Evolutionary conservation across 352 stramenopile species (phyloP).

Genomic region (Phytophthora cactorum): DNA sequence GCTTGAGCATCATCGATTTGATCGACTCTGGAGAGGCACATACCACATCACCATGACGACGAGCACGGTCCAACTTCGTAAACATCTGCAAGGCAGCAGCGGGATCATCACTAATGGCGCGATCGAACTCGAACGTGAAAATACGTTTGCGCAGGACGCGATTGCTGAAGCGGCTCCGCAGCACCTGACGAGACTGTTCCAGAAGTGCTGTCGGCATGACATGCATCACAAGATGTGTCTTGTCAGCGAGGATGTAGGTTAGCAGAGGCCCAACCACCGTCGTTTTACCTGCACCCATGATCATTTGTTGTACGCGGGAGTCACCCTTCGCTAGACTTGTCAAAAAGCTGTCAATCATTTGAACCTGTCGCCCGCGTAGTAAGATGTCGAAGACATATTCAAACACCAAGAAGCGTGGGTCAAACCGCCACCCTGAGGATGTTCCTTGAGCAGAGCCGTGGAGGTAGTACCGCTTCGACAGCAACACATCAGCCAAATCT

Average conservation of each 20-base stretch:
- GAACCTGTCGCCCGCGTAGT: conserved; percentile 97
- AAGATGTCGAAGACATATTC: conserved; percentile 99
- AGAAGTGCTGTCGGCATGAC: conserved; percentile 99
- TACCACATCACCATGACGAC: conserved; percentile 95
- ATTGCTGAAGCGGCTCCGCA: conserved; percentile 97
- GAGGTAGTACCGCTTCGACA: conserved; percentile 83
- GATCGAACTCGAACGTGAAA: conserved; percentile 99
- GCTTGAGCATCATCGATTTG: conserved; percentile 99
- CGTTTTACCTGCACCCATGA: conserved; percentile 99
- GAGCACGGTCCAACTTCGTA: conserved; percentile 89
- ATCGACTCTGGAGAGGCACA: conserved; percentile 98
- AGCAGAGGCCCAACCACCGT: conserved; percentile 99
- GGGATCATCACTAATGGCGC: conserved; percentile 91
- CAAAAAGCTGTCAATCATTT: conserved; percentile 99
- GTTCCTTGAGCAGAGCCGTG: conserved; percentile 12
- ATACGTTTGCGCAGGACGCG: conserved; percentile 97
- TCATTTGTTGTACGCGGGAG: conserved; percentile 97
- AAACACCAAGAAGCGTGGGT: conserved; percentile 99
- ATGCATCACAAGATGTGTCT: conserved; percentile 95
- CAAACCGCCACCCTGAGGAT: conserved; percentile 84
- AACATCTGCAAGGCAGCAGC: conserved; percentile 65
- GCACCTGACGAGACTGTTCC: conserved; percentile 98
- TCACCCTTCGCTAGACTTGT: conserved; percentile 75
- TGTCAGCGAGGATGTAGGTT: conserved; percentile 97
- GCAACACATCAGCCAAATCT: conserved; percentile 75